phyloP scores from a whole-genome alignment of 1,284 basidiomycete species.

The Microbotryum violaceum region DNA sequence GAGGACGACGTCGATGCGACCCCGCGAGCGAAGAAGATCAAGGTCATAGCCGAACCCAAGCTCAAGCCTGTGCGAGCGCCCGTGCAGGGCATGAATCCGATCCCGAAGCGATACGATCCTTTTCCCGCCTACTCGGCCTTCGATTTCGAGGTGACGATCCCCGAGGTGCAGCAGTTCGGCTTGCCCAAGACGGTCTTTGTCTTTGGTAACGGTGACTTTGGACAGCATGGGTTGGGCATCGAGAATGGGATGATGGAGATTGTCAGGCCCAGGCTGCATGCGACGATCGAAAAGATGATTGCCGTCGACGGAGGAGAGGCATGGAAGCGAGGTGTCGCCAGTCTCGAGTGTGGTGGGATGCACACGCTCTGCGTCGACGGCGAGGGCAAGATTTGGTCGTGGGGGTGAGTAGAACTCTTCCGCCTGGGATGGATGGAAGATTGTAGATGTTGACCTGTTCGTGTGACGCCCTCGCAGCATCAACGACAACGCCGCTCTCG shows the following conservation, averaged over 20 bases:
- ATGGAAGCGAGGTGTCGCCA: constrained; percentile 54
- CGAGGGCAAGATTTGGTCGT: constrained; percentile 58
- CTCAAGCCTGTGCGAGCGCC: constrained; percentile 5
- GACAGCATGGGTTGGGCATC: constrained; percentile 73
- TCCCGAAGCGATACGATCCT: constrained; percentile 11
- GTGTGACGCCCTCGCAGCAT: constrained; percentile 61
- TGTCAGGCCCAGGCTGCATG: constrained; percentile 59
- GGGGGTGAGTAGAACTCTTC: constrained; percentile 14
- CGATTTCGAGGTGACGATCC: background rate
- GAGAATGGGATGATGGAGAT: constrained; percentile 54
- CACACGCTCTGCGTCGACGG: constrained; percentile 79
- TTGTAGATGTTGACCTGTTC: background rate
- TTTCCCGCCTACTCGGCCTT: constrained; percentile 6
- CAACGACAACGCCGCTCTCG: constrained; percentile 86
- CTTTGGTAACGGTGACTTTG: constrained; percentile 77
- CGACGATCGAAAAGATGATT: constrained; percentile 38
- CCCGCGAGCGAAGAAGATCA: too few species aligned
- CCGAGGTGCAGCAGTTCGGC: too few species aligned
- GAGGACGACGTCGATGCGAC: too few species aligned
- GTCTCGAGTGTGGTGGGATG: constrained; percentile 68
- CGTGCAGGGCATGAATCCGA: constrained; percentile 20
- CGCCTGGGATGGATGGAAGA: background rate
- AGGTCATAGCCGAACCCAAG: background rate
- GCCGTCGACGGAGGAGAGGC: constrained; percentile 5
- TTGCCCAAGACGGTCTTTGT: constrained; percentile 56